Conservation (phyloP, 129 eudicot species). For the Rutidosis leptorrhynchoides region DNA sequence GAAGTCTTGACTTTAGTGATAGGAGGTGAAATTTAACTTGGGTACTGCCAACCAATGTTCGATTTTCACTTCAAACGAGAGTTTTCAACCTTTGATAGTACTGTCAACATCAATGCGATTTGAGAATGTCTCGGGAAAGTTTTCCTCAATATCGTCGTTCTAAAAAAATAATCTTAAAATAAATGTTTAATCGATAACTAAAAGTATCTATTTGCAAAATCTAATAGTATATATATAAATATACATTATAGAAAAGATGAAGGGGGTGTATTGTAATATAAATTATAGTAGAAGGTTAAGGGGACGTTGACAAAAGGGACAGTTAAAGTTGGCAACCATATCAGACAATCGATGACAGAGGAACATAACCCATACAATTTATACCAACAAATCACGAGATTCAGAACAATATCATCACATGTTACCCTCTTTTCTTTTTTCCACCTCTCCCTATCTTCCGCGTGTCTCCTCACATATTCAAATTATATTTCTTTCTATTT, state of each 20-base stretch:
- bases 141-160: too few relatives aligned
- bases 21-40: too few relatives aligned
- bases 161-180: too few relatives aligned
- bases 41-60: too few relatives aligned
- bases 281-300: not conserved
- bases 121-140: too few relatives aligned
- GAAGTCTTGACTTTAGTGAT: too few relatives aligned
- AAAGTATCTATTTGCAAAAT: too few relatives aligned
- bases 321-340: not conserved
- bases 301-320: constrained; percentile 15
- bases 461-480: constrained; percentile 3
- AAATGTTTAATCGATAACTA: too few relatives aligned
- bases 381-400: constrained; percentile 25
- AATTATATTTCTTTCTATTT: not conserved
- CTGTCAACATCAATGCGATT: too few relatives aligned
- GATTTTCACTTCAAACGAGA: too few relatives aligned
- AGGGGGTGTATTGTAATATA: not conserved
- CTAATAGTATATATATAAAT: too few relatives aligned
- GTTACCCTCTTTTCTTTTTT: constrained; percentile 4
- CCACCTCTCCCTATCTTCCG: constrained; percentile 20
- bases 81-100: too few relatives aligned
- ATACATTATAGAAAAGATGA: not conserved
- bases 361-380: constrained; percentile 12
- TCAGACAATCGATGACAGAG: constrained; percentile 14
- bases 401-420: constrained; percentile 19